Percentiles rank a stretch among this genome's conserved stretches.
phyloP scores from a whole-genome alignment of 345 rosid genomes.

The Chamaenerion angustifolium region DNA sequence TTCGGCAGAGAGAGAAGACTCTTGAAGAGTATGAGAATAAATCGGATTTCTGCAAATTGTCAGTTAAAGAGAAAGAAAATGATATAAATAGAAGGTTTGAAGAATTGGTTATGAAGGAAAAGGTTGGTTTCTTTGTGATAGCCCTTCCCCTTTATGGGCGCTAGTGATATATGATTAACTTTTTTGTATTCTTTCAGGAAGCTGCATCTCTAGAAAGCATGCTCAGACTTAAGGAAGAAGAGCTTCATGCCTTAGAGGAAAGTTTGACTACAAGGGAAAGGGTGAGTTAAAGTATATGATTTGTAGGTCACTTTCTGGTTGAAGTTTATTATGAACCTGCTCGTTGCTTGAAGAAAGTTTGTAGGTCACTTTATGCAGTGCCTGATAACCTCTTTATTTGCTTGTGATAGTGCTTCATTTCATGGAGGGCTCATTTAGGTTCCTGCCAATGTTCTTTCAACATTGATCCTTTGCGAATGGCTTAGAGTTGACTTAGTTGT shows the following conservation, averaged over 20 bases:
- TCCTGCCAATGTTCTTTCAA: too few relatives aligned
- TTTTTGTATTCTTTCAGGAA: conserved; percentile 28
- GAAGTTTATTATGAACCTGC: too few relatives aligned
- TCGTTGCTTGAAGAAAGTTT: too few relatives aligned
- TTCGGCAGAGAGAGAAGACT: conserved; percentile 37
- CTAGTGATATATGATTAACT: not conserved
- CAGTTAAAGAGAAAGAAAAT: conserved; percentile 46
- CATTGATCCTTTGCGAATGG: too few relatives aligned
- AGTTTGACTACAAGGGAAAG: conserved; percentile 54
- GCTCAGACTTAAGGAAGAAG: conserved; percentile 41
- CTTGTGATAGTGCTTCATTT: too few relatives aligned
- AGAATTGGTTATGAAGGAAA: conserved; percentile 49
- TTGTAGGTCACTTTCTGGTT: too few relatives aligned
- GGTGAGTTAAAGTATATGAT: conserved; percentile 26
- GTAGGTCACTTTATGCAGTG: too few relatives aligned
- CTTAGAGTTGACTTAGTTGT: too few relatives aligned
- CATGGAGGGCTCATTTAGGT: too few relatives aligned
- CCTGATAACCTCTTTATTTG: too few relatives aligned
- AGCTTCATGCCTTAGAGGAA: conserved; percentile 45
- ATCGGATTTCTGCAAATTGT: conserved; percentile 28
- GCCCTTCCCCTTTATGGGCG: not conserved
- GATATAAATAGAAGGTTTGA: conserved; percentile 26
- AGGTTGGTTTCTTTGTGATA: conserved; percentile 24
- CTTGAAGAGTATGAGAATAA: conserved; percentile 42
- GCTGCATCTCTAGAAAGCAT: conserved; percentile 24